These are phyloP conservation scores for Acidiella bohemica DNA, from an alignment of 495 filamentous ascomycete genomes.

Conservation along the genomic window DNA sequence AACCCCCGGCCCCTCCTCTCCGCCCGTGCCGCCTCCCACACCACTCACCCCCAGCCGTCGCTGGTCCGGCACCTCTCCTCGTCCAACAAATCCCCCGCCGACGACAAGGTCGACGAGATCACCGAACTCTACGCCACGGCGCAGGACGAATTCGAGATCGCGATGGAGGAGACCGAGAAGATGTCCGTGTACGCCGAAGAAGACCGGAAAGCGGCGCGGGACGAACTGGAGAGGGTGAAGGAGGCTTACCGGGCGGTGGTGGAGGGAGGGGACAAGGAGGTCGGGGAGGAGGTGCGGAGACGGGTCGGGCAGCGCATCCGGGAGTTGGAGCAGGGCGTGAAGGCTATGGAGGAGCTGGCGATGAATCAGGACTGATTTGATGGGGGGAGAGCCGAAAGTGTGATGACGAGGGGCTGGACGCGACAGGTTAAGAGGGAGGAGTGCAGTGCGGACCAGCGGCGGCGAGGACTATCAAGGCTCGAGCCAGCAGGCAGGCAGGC, in stretches of 20 bases:
- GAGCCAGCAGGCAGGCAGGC: too few relatives aligned
- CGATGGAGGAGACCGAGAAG: constrained; percentile 42
- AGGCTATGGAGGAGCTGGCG: constrained; percentile 36
- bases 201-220: constrained; percentile 39
- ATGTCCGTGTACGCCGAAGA: constrained; percentile 40
- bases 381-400: neutral
- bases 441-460: too few relatives aligned
- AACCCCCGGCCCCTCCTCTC: constrained; percentile 9
- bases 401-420: neutral
- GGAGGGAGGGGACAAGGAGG: constrained; percentile 22
- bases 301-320: constrained; percentile 38
- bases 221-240: constrained; percentile 38
- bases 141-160: constrained; percentile 44
- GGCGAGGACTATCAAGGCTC: too few relatives aligned
- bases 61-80: constrained; percentile 15
- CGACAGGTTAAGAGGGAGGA: too few relatives aligned
- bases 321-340: constrained; percentile 40
- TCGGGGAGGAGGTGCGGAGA: constrained; percentile 37
- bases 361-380: constrained; percentile 24
- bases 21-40: too few relatives aligned
- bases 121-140: constrained; percentile 36
- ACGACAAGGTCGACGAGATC: constrained; percentile 33
- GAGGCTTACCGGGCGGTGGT: constrained; percentile 34
- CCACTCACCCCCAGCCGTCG: too few relatives aligned
- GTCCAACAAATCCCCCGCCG: constrained; percentile 24